Conservation (phyloP, 2,329 filamentous ascomycete genomes). For the Phialemoniopsis sp. region DNA sequence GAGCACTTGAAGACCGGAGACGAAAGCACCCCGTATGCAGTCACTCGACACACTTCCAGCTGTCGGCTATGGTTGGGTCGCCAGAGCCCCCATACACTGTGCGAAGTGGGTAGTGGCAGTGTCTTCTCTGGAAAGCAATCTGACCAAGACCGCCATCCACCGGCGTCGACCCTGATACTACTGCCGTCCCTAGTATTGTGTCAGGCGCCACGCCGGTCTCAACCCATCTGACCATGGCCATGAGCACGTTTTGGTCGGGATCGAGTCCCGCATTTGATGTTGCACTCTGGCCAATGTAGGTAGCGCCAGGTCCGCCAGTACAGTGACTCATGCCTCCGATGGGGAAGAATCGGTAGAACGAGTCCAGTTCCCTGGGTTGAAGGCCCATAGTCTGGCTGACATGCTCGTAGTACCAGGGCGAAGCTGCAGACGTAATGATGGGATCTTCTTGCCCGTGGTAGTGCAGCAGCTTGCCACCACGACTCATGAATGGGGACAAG, state of each 20-base stretch:
- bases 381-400: constrained; percentile 44
- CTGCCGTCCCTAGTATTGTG: constrained; percentile 13
- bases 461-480: constrained; percentile 39
- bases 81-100: too few relatives aligned
- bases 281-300: constrained; percentile 17
- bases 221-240: constrained; percentile 42
- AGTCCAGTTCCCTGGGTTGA: constrained; percentile 24
- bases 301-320: constrained; percentile 35
- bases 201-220: constrained; percentile 36
- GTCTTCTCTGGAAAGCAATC: too few relatives aligned
- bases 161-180: too few relatives aligned
- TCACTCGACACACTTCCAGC: too few relatives aligned
- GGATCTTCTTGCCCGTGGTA: constrained; percentile 38
- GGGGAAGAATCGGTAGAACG: constrained; percentile 45
- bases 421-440: constrained; percentile 38
- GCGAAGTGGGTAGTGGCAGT: too few relatives aligned
- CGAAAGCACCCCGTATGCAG: too few relatives aligned
- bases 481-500: constrained; percentile 24
- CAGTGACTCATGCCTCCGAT: constrained; percentile 50
- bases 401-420: constrained; percentile 34
- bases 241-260: constrained; percentile 34
- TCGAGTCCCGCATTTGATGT: constrained; percentile 17
- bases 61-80: too few relatives aligned
- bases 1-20: too few relatives aligned
- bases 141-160: too few relatives aligned